phyloP scores from a whole-genome alignment of 768 basidiomycete genomes.

The Termitomyces sp. region DNA sequence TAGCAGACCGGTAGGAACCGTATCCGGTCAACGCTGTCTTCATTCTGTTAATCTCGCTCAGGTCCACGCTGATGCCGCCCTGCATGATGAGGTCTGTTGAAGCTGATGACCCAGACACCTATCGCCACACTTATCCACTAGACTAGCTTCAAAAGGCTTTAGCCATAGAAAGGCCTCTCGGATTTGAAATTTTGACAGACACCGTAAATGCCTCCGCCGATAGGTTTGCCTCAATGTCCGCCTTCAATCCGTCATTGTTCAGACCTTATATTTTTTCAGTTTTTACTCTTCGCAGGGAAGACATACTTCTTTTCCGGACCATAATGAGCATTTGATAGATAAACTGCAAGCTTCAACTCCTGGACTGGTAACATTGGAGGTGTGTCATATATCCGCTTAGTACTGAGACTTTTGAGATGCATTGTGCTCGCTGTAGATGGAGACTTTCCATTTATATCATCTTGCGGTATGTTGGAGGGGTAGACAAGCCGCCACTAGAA shows the following conservation, averaged over 20 bases:
- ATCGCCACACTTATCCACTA: slow-evolving; percentile 3
- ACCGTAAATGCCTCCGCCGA: slow-evolving; percentile 79
- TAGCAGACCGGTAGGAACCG: slow-evolving; percentile 53
- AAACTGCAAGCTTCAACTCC: slow-evolving; percentile 45
- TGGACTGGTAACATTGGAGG: slow-evolving; percentile 70
- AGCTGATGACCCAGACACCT: neutral
- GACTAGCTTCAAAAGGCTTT: slow-evolving; percentile 46
- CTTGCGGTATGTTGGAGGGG: slow-evolving; percentile 68
- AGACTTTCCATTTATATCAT: slow-evolving; percentile 80
- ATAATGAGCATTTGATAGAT: slow-evolving; percentile 62
- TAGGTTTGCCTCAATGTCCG: slow-evolving; percentile 40
- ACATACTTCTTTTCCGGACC: slow-evolving; percentile 76
- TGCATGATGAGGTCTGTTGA: slow-evolving; percentile 47
- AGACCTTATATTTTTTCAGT: slow-evolving; percentile 30
- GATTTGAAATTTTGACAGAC: slow-evolving; percentile 37
- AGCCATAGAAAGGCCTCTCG: slow-evolving; percentile 39
- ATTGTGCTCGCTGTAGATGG: slow-evolving; percentile 54
- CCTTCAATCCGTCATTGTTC: neutral
- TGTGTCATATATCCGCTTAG: slow-evolving; percentile 21
- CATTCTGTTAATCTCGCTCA: slow-evolving; percentile 21
- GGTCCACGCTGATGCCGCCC: slow-evolving; percentile 57
- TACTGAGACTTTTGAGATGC: neutral
- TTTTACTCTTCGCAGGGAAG: slow-evolving; percentile 88
- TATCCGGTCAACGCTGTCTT: neutral
- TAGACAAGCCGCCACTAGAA: slow-evolving; percentile 22